Evolutionary conservation across 495 filamentous ascomycete genomes (phyloP).

Genomic region (Xanthoparmelia taractica): DNA sequence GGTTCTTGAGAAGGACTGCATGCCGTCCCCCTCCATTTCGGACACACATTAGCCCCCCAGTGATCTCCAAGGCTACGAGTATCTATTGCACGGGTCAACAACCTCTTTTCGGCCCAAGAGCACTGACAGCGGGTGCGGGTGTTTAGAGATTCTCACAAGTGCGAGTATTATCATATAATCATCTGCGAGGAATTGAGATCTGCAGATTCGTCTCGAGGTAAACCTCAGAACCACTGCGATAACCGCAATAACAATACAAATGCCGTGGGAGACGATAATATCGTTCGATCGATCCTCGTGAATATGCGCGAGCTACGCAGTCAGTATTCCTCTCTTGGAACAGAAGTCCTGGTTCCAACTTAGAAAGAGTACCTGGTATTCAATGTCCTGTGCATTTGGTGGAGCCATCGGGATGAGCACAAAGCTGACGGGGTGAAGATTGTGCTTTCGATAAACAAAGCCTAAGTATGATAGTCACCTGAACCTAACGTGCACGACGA

Average conservation of each 20-base stretch:
- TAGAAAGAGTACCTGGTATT: no score
- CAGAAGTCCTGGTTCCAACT: no score
- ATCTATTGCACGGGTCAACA: not conserved
- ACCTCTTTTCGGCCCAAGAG: not conserved
- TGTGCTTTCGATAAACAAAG: not conserved
- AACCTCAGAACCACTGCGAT: constrained; percentile 36
- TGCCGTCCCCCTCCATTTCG: constrained; percentile 17
- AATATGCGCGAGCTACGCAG: constrained; percentile 9
- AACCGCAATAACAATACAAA: constrained; percentile 34
- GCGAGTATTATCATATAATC: constrained; percentile 34
- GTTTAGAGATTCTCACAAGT: constrained; percentile 7
- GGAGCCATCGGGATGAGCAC: not conserved
- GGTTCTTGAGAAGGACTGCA: constrained; percentile 13
- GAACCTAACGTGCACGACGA: not conserved
- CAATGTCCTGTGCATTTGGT: constrained; percentile 9
- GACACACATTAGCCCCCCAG: constrained; percentile 5
- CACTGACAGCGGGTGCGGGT: not conserved
- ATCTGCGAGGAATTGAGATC: constrained; percentile 36
- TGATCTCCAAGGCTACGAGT: not conserved
- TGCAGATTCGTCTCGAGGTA: constrained; percentile 34
- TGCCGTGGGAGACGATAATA: constrained; percentile 35
- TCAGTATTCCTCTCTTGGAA: no score
- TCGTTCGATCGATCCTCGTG: constrained; percentile 27
- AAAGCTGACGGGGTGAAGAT: no score
- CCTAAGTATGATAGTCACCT: not conserved